Evolutionary conservation across 2,329 filamentous ascomycete species (phyloP).

Genomic region (Phialemoniopsis sp.): DNA sequence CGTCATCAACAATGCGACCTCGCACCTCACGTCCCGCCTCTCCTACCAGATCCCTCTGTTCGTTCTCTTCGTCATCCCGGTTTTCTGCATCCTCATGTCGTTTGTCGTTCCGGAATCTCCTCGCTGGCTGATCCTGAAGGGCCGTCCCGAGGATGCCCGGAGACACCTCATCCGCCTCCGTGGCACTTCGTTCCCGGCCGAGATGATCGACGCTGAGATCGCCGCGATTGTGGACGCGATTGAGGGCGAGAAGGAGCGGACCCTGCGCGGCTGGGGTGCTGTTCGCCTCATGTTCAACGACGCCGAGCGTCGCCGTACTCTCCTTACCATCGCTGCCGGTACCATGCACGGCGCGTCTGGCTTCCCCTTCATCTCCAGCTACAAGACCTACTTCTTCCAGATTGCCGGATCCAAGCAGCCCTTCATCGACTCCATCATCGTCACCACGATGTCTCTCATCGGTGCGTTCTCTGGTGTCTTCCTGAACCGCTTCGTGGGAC

Average conservation of each 20-base stretch:
- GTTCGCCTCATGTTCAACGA: conserved; percentile 5
- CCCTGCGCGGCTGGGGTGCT: conserved; percentile 3
- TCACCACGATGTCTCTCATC: conserved; percentile 6
- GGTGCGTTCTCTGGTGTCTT: conserved; percentile 6
- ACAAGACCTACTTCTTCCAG: conserved; percentile 9
- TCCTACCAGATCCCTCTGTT: conserved; percentile 3
- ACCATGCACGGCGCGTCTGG: conserved; percentile 6
- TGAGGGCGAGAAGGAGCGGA: conserved; percentile 6
- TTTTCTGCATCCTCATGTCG: conserved; percentile 57
- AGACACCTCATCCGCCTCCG: conserved; percentile 10
- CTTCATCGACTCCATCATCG: conserved; percentile 7
- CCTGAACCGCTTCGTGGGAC: conserved; percentile 6
- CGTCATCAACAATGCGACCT: conserved; percentile 7
- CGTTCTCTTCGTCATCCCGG: conserved; percentile 18
- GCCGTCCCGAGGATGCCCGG: conserved; percentile 34
- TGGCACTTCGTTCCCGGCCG: conserved; percentile 2
- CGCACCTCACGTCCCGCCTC: conserved; percentile 1
- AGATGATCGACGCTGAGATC: conserved; percentile 2
- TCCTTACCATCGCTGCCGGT: conserved; percentile 4
- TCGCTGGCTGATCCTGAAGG: conserved; percentile 39
- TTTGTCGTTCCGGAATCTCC: conserved; percentile 48
- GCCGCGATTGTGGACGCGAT: conserved; percentile 4
- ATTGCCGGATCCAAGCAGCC: conserved; percentile 6
- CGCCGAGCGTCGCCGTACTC: conserved; percentile 7
- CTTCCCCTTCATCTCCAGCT: conserved; percentile 7